Evolutionary conservation across 139 green algal genomes (phyloP), one percentile per base, ranked within the genome.

Genomic region (Spirogloea muscicola): DNA sequence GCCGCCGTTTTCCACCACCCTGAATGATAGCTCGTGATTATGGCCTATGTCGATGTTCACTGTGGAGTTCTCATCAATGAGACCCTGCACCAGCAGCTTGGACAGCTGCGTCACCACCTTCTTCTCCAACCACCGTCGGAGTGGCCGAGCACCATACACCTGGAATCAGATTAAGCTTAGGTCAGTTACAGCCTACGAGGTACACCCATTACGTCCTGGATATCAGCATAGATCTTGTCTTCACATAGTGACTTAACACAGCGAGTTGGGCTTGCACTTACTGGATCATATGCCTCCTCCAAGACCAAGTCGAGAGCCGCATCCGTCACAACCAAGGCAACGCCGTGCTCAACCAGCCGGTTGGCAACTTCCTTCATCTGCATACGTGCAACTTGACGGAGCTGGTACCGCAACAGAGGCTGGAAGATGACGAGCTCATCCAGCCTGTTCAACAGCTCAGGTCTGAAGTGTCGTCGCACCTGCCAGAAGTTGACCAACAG

Each of bases 401-500:
- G 84, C 79, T 94, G 79, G 1, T 68, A 21, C 6, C 65, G 62
- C 21, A 52, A 31, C 31, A 97, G 84, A 7, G 91, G 87, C 43
- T 92, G 84, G 72, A 97, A 97, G 39, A 94, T 69, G 5, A 95
- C 87, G 38, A 96, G 87, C 57, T 96, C 90, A 69, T 96, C 91
- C 13, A 96, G 64, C 5, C 91, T 71, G 80, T 96, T 96, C 10
- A 96, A 77, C 65, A 96, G 89, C 86, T 96, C 84, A 0, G 91
- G 91, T 13, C 86, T 67, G 81, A 93, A 96, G 69, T 83, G 37
- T 21, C 31, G 34, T 27, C 68, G 39, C 31, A 77, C 68, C 55
- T 72, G 63, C 21, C 21, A 21, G 46, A 55, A 55, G 46, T 55
- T 18, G 13, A 21, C 29, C 29, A 41, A 21, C 27, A 13, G 13